A percentile compares a stretch with the other conserved stretches of the same genome.
Evolutionary conservation across 78 protist species (phyloP).

Genomic region (Tieghemostelium lacteum): DNA sequence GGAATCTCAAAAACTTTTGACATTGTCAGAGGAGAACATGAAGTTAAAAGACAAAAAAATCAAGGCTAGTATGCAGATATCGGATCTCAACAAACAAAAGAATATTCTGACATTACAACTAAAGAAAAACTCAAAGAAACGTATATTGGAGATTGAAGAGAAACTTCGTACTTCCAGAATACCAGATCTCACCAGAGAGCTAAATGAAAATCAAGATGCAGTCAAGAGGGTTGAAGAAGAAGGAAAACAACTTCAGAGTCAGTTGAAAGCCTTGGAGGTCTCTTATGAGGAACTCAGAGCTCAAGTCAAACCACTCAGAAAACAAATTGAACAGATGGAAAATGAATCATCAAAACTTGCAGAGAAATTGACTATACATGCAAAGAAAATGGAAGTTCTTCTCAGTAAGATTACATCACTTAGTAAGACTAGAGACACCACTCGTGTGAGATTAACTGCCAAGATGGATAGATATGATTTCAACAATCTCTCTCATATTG

Average conservation of each 20-base stretch:
- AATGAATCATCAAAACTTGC: neutral
- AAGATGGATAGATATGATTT: constrained; percentile 29
- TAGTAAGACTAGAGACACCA: constrained; percentile 1
- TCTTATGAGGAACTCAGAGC: neutral
- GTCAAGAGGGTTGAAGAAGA: neutral
- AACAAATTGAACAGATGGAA: neutral
- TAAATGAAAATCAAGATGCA: neutral
- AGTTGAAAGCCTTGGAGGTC: neutral
- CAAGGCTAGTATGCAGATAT: neutral
- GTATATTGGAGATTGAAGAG: constrained; percentile 31
- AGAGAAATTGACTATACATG: neutral
- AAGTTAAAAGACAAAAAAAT: constrained; percentile 25
- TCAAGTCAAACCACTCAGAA: neutral
- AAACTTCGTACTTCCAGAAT: neutral
- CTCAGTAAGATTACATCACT: neutral
- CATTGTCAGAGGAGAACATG: constrained; percentile 4
- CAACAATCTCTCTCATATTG: neutral
- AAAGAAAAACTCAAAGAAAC: constrained; percentile 13
- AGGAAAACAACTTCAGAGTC: neutral
- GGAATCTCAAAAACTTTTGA: constrained; percentile 20
- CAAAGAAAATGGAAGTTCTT: constrained; percentile 3
- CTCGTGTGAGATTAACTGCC: neutral
- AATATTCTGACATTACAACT: constrained; percentile 32
- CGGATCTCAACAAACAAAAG: neutral
- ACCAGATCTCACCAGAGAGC: neutral